Conservation (phyloP, 2,329 filamentous ascomycete species). For the Septoria linicola region DNA sequence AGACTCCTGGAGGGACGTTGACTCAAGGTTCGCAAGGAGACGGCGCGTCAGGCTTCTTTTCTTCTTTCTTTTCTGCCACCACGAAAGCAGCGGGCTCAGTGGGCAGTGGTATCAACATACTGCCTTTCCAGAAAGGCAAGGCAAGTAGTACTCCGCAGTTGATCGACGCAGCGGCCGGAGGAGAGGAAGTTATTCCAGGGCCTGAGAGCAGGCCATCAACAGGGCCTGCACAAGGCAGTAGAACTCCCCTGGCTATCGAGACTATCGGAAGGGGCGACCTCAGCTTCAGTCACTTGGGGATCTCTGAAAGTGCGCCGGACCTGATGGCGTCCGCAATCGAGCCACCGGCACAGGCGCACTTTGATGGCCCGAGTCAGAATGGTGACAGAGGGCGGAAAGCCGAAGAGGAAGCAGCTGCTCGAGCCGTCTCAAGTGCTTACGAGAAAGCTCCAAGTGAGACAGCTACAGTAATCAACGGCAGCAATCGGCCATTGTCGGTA, state of each 20-base stretch:
- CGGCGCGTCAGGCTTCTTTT: slow-evolving; percentile 73
- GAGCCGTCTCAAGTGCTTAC: slow-evolving; percentile 63
- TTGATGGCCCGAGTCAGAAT: slow-evolving; percentile 28
- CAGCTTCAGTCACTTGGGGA: slow-evolving; percentile 83
- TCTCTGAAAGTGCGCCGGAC: slow-evolving; percentile 59
- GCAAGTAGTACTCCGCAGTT: slow-evolving; percentile 27
- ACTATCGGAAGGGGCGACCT: slow-evolving; percentile 87
- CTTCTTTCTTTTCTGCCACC: slow-evolving; percentile 85
- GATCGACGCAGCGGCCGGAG: slow-evolving; percentile 27
- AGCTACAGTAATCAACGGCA: slow-evolving; percentile 36
- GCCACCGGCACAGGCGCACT: slow-evolving; percentile 2
- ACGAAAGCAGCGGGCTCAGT: slow-evolving; percentile 83
- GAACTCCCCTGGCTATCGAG: slow-evolving; percentile 70
- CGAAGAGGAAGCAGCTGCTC: slow-evolving; percentile 59
- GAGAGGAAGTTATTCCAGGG: slow-evolving; percentile 46
- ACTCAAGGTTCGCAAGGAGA: slow-evolving; percentile 40
- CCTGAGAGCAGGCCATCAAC: slow-evolving; percentile 30
- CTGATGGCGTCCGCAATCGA: slow-evolving; percentile 53
- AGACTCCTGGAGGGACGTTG: slow-evolving; percentile 57
- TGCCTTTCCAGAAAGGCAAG: slow-evolving; percentile 52
- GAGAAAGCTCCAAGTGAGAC: slow-evolving; percentile 41
- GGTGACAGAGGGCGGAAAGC: slow-evolving; percentile 57
- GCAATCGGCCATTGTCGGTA: slow-evolving; percentile 41
- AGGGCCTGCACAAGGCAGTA: slow-evolving; percentile 55
- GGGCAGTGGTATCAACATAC: slow-evolving; percentile 67